Conservation (phyloP, 2,329 filamentous ascomycete species). For the Dothidotthia symphoricarpi region DNA sequence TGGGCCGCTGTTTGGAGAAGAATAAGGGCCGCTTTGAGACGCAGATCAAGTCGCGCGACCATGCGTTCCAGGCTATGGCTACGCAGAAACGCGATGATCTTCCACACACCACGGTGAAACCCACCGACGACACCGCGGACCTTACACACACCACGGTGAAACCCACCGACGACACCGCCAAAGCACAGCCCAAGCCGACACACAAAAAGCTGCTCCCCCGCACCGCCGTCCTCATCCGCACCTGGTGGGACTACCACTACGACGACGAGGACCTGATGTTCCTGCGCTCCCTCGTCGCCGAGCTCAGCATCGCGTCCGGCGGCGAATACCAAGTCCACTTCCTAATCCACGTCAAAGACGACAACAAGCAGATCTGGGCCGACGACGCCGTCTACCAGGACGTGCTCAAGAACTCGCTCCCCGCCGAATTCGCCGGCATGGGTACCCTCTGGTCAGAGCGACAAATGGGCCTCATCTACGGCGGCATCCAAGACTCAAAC, state of each 20-base stretch:
- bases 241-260: slow-evolving; percentile 79
- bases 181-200: slow-evolving; percentile 19
- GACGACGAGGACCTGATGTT: slow-evolving; percentile 78
- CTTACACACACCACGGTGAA: slow-evolving; percentile 4
- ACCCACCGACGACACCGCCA: slow-evolving; percentile 14
- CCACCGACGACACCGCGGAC: background rate
- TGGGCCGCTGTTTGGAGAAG: slow-evolving; percentile 68
- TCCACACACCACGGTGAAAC: slow-evolving; percentile 3
- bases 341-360: slow-evolving; percentile 79
- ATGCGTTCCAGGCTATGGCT: slow-evolving; percentile 45
- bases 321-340: slow-evolving; percentile 83
- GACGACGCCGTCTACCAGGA: slow-evolving; percentile 71
- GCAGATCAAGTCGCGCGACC: slow-evolving; percentile 31
- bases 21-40: slow-evolving; percentile 69
- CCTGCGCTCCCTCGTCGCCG: slow-evolving; percentile 75
- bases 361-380: slow-evolving; percentile 76
- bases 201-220: slow-evolving; percentile 51
- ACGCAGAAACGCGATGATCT: slow-evolving; percentile 27
- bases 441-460: slow-evolving; percentile 54
- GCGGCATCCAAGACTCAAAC: slow-evolving; percentile 50
- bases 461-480: slow-evolving; percentile 56
- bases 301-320: slow-evolving; percentile 73
- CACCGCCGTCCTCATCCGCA: slow-evolving; percentile 77
- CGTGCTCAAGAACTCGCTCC: slow-evolving; percentile 54
- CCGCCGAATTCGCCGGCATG: slow-evolving; percentile 52